Percentiles rank a stretch among this genome's conserved stretches.
phyloP scores from a whole-genome alignment of 352 stramenopile species.

The Phytophthora citricola region DNA sequence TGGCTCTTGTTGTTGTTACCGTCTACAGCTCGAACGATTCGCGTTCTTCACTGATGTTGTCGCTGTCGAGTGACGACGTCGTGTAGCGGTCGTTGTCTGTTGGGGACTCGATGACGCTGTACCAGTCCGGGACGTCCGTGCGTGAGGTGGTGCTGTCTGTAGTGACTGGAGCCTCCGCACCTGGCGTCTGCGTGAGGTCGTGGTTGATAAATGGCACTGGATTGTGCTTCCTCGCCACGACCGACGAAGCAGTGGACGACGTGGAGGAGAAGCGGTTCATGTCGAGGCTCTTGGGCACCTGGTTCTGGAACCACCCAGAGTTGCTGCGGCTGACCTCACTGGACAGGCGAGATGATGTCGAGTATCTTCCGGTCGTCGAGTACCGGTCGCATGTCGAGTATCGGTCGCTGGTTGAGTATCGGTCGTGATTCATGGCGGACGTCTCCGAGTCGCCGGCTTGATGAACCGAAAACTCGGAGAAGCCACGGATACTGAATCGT shows the following conservation, averaged over 20 bases:
- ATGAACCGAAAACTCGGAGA: conserved; percentile 35
- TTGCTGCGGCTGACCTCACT: conserved; percentile 34
- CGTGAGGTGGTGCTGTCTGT: conserved; percentile 24
- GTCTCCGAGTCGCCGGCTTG: conserved; percentile 26
- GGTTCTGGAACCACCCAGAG: conserved; percentile 28
- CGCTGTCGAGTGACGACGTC: conserved; percentile 30
- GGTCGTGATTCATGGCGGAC: conserved; percentile 16
- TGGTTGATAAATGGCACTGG: conserved; percentile 38
- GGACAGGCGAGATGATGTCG: conserved; percentile 32
- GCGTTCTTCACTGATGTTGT: conserved; percentile 48
- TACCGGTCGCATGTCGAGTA: conserved; percentile 27
- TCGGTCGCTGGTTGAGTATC: conserved; percentile 29
- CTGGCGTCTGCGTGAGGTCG: conserved; percentile 33
- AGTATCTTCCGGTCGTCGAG: conserved; percentile 31
- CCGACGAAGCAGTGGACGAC: conserved; percentile 43
- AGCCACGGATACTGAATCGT: conserved; percentile 36
- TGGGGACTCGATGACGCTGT: conserved; percentile 65
- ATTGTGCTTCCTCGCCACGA: conserved; percentile 33
- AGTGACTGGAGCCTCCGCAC: neutral
- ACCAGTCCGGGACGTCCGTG: conserved; percentile 50
- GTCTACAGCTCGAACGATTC: conserved; percentile 77
- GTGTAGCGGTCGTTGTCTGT: conserved; percentile 47
- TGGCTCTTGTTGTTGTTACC: neutral
- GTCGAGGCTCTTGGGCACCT: conserved; percentile 25
- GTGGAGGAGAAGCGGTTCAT: conserved; percentile 50